phyloP scores from a whole-genome alignment of 495 filamentous ascomycete genomes.

The Rhypophila decipiens region DNA sequence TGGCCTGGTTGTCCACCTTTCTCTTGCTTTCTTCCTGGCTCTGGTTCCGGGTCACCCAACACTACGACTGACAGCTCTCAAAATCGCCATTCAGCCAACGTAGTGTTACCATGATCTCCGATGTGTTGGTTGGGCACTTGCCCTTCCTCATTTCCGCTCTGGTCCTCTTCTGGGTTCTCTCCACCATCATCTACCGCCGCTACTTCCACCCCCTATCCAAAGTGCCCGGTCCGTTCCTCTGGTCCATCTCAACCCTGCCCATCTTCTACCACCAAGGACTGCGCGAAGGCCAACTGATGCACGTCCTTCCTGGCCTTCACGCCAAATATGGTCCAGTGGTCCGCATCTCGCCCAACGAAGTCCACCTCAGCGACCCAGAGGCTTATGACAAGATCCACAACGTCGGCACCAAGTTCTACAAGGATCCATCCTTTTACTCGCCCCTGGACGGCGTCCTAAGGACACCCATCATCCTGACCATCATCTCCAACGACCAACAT shows the following conservation, averaged over 20 bases:
- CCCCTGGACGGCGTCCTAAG: slow-evolving; percentile 6
- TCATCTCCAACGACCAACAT: slow-evolving; percentile 25
- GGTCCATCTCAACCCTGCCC: slow-evolving; percentile 8
- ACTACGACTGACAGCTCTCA: too few relatives aligned
- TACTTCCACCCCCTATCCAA: slow-evolving; percentile 24
- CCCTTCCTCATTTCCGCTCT: too few relatives aligned
- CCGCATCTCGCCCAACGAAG: slow-evolving; percentile 32
- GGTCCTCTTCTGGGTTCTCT: neutral
- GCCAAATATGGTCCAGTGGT: slow-evolving; percentile 23
- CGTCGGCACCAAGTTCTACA: slow-evolving; percentile 24
- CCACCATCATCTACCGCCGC: slow-evolving; percentile 15
- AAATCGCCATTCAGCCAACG: too few relatives aligned
- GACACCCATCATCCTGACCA: slow-evolving; percentile 13
- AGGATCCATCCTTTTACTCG: slow-evolving; percentile 15
- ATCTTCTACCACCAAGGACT: slow-evolving; percentile 12
- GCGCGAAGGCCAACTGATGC: slow-evolving; percentile 11
- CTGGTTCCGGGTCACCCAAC: too few relatives aligned
- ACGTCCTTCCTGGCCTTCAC: slow-evolving; percentile 6
- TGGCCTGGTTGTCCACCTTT: too few relatives aligned
- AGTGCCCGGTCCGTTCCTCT: slow-evolving; percentile 16
- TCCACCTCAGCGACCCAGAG: slow-evolving; percentile 34
- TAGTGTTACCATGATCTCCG: too few relatives aligned
- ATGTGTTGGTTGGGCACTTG: too few relatives aligned
- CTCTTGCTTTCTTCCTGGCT: too few relatives aligned
- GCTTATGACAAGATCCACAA: slow-evolving; percentile 34